Percentiles rank a stretch among this genome's conserved stretches.
Conservation (phyloP, 2,329 filamentous ascomycete species). For the Calonectria crousiana region DNA sequence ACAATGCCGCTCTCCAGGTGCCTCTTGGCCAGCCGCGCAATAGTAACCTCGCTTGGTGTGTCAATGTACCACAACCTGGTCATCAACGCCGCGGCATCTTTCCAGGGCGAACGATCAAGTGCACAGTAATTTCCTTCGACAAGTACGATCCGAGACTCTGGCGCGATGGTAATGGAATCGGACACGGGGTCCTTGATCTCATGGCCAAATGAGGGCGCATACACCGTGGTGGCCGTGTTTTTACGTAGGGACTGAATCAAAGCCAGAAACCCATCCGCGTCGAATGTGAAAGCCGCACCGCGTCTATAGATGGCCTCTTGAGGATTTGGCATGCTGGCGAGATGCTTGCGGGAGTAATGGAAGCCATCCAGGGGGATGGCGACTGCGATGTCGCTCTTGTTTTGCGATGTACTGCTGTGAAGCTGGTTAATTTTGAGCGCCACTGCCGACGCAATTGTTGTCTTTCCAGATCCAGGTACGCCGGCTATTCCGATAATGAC, state of each 20-base stretch:
- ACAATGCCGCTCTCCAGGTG: slow-evolving; percentile 1
- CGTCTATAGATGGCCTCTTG: slow-evolving; percentile 7
- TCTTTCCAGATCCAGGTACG: not conserved
- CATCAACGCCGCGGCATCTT: slow-evolving; percentile 7
- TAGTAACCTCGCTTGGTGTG: not conserved
- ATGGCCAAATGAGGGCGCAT: not conserved
- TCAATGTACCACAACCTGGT: slow-evolving; percentile 14
- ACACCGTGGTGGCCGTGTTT: not conserved
- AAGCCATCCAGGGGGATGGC: slow-evolving; percentile 1
- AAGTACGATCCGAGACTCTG: not conserved
- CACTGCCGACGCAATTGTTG: not conserved
- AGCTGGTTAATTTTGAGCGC: not conserved
- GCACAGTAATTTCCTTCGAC: not conserved
- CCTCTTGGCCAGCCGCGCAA: not conserved
- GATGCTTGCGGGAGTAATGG: not conserved
- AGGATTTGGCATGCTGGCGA: slow-evolving; percentile 6
- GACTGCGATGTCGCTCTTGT: not conserved
- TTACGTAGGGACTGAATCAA: not conserved
- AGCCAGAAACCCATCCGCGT: not conserved
- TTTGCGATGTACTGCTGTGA: not conserved
- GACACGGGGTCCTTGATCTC: slow-evolving; percentile 9
- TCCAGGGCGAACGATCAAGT: slow-evolving; percentile 7
- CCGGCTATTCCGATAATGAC: not conserved
- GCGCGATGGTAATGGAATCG: not conserved
- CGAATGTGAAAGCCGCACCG: slow-evolving; percentile 17